These are phyloP conservation scores for Tricholomella constricta DNA, from an alignment of 768 basidiomycete genomes.

Conservation along the genomic window DNA sequence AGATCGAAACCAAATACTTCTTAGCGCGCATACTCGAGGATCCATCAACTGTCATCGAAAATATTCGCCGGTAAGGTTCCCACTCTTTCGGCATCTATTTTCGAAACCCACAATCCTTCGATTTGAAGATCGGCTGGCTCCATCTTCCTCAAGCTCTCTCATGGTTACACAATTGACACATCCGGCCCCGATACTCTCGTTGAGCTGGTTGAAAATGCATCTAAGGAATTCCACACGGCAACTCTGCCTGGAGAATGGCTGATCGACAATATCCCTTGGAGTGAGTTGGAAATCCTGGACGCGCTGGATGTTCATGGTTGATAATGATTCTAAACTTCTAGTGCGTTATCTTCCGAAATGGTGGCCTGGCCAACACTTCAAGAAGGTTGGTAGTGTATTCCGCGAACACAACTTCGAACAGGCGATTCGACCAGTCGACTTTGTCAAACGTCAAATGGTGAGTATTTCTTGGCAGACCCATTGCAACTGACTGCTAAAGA, in stretches of 20 bases:
- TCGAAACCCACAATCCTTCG: not conserved
- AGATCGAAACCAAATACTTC: slow-evolving; percentile 18
- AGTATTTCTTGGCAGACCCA: not conserved
- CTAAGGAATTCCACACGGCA: slow-evolving; percentile 14
- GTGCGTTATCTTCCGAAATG: slow-evolving; percentile 19
- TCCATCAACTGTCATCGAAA: slow-evolving; percentile 11
- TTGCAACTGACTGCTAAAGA: not conserved
- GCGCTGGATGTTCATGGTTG: not conserved
- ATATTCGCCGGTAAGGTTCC: slow-evolving; percentile 13
- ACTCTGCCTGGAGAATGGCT: slow-evolving; percentile 16
- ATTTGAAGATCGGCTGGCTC: slow-evolving; percentile 13
- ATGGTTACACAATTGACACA: slow-evolving; percentile 19
- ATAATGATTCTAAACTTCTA: not conserved
- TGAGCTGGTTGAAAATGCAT: slow-evolving; percentile 13
- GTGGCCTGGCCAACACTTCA: slow-evolving; percentile 21
- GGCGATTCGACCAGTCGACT: slow-evolving; percentile 17
- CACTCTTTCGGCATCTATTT: not conserved
- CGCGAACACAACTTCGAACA: slow-evolving; percentile 19
- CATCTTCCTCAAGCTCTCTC: slow-evolving; percentile 20
- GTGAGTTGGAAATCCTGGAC: not conserved
- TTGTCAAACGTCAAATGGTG: slow-evolving; percentile 20
- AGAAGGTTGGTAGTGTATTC: slow-evolving; percentile 16
- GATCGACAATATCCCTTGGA: slow-evolving; percentile 15
- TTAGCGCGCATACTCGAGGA: slow-evolving; percentile 15
- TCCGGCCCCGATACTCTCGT: slow-evolving; percentile 10